Base-by-base conservation (phyloP, 2,329 filamentous ascomycete genomes). In the Pyricularia grisea region DNA sequence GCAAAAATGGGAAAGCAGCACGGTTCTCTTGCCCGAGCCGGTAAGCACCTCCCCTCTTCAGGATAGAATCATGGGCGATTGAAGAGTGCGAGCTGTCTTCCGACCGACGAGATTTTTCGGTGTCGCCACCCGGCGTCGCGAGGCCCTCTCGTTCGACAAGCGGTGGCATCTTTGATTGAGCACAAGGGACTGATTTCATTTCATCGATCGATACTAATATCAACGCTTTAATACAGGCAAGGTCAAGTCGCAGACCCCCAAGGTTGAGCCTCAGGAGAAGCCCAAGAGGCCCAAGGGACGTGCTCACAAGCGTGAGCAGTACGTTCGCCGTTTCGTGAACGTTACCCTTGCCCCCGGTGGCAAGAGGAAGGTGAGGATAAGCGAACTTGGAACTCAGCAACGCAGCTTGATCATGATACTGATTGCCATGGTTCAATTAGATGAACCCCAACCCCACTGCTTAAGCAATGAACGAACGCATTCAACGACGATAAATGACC, bases 261-360 rank as follows among this genome's bases (percentile, higher is more conserved):
- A 94, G 89, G 91, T 93, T 83, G 92, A 95, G 84, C 84, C 87
- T 71, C 91, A 94, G 84, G 94, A 97, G 90, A 97, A 97, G 91
- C 87, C 92, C 85, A 97, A 98, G 92, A 88, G 85, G 77, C 93
- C 94, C 81, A 97, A 97, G 90, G 94, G 94, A 80, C 93, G 94
- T 80, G 94, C 94, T 77, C 93, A 95, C 86, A 98, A 98, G 93
- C 90, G 94, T 80, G 90, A 96, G 82, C 90, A 88, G 82, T 97
- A 97, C 89, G 97, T 93, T 78, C 91, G 94, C 82, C 94, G 94
- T 80, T 98, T 98, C 87, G 94, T 98, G 77, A 97, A 98, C 85
- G 93, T 98, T 81, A 95, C 92, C 79, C 88, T 97, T 84, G 96
- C 75, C 85, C 97, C 74, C 36, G 72, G 94, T 75, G 94, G 94